Evolutionary conservation across 2,329 filamentous ascomycete genomes (phyloP).

Genomic region (Aspergillus phoenicis): DNA sequence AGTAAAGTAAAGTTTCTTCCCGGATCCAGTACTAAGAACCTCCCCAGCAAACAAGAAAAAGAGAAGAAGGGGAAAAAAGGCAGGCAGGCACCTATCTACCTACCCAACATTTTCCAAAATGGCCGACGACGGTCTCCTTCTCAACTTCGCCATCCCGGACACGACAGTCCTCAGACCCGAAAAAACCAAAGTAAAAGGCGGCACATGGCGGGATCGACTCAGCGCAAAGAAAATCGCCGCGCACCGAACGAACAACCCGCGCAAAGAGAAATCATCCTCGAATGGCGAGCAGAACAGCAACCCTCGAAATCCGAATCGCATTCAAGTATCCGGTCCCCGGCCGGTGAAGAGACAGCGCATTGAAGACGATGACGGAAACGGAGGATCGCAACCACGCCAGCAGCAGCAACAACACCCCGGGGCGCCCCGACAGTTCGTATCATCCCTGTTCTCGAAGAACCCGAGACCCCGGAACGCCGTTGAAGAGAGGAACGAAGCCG

Average conservation of each 20-base stretch:
- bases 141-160: conserved; percentile 84
- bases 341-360: conserved; percentile 45
- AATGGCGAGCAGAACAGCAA: conserved; percentile 17
- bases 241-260: conserved; percentile 52
- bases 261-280: conserved; percentile 17
- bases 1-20: conserved; percentile 16
- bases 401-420: conserved; percentile 35
- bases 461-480: conserved; percentile 67
- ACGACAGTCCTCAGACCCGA: conserved; percentile 63
- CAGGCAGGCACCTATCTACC: conserved; percentile 9
- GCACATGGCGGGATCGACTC: conserved; percentile 88
- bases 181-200: conserved; percentile 72
- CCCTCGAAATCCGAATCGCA: conserved; percentile 38
- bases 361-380: conserved; percentile 27
- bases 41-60: not conserved
- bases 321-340: conserved; percentile 33
- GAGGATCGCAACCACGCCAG: conserved; percentile 25
- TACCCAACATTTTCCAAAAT: conserved; percentile 51
- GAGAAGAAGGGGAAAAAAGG: not conserved
- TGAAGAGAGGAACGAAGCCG: conserved; percentile 36
- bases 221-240: conserved; percentile 71
- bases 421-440: conserved; percentile 70
- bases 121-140: conserved; percentile 92
- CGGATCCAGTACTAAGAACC: not conserved
- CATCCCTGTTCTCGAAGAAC: conserved; percentile 90